Evolutionary conservation across 768 basidiomycete species (phyloP).

Genomic region (Suillus clintonianus): DNA sequence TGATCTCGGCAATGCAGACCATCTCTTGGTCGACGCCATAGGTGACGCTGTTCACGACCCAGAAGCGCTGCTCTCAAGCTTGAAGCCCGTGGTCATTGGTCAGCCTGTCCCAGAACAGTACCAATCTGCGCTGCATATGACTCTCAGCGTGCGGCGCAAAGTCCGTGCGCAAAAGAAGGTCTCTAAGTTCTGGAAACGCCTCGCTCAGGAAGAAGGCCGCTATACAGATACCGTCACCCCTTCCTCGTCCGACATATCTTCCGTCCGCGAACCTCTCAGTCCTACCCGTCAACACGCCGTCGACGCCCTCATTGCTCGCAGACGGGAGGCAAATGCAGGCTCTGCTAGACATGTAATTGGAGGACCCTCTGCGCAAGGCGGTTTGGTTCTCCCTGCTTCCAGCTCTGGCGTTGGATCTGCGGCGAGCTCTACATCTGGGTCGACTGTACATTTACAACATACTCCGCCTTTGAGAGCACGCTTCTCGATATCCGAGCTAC

Average conservation of each 20-base stretch:
- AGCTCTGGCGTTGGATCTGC: slow-evolving; percentile 12
- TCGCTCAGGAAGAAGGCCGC: slow-evolving; percentile 35
- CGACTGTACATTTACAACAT: slow-evolving; percentile 17
- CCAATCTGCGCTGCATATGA: slow-evolving; percentile 46
- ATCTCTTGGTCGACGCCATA: slow-evolving; percentile 46
- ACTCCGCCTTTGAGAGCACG: slow-evolving; percentile 14
- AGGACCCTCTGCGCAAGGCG: slow-evolving; percentile 17
- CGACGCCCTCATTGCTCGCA: slow-evolving; percentile 36
- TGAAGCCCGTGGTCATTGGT: slow-evolving; percentile 36
- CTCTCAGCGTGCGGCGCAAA: slow-evolving; percentile 45
- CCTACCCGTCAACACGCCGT: slow-evolving; percentile 35
- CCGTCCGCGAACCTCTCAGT: slow-evolving; percentile 25
- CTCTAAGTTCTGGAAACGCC: slow-evolving; percentile 48
- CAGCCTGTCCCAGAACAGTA: slow-evolving; percentile 45
- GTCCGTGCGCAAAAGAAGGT: slow-evolving; percentile 45
- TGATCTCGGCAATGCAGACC: slow-evolving; percentile 38
- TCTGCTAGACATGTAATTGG: slow-evolving; percentile 24
- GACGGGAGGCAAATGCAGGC: slow-evolving; percentile 13
- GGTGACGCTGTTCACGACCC: slow-evolving; percentile 40
- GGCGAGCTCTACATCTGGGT: slow-evolving; percentile 21
- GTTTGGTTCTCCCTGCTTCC: slow-evolving; percentile 16
- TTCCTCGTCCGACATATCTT: slow-evolving; percentile 32
- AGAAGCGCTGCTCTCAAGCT: slow-evolving; percentile 44
- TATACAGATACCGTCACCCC: slow-evolving; percentile 26
- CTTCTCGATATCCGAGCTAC: slow-evolving; percentile 22